Base-by-base conservation (phyloP, 257 asterid species). In the Jacaranda mimosifolia region DNA sequence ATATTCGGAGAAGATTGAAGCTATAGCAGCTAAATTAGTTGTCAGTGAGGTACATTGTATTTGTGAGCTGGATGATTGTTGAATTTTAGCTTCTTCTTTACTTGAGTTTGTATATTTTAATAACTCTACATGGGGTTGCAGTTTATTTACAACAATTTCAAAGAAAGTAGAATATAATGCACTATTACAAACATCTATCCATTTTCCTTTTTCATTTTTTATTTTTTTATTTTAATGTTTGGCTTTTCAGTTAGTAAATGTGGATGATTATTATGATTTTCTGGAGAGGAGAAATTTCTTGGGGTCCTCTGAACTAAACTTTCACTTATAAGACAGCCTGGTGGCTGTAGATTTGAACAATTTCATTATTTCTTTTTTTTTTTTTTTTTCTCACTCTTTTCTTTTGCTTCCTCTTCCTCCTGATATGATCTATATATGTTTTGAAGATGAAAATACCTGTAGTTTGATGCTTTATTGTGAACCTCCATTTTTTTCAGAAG, bases 1-100 rank as follows among this genome's bases (percentile, higher is more conserved):
- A 70, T 90, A 88, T 82, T 85, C 97, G 6, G 90, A 89, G 86
- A 86, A 87, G 78, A 88, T 95, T 75, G 98, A 95, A 90, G 91
- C 86, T 26, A 64, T 93, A 85, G 97, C 95, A 55, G 87, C 93
- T 78, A 95, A 84, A 76, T 75, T 91, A 76, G 94, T 80, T 52
- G 84, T 71, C 68, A 70, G 82, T 46, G 86, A 85, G 94, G 98
- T 91, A 80, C 48, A 84, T 69, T 53, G 0, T 49, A 15, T 32
- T 18, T 55, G 48, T 58, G 68, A 65, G 70, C 73, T 26, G 17
- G 59, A 48, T 52, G 68, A 8, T 42, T 68, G 53, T 70, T 19
- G 45, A 67, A 35, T 19, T 65, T 55, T 65, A 19, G 40, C 72
- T 62, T 65, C 15, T 35, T 75, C n/a, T n/a, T n/a, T n/a, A n/a